Base-by-base conservation (phyloP, 2,329 filamentous ascomycete species). In the Botryosphaeria dothidea region DNA sequence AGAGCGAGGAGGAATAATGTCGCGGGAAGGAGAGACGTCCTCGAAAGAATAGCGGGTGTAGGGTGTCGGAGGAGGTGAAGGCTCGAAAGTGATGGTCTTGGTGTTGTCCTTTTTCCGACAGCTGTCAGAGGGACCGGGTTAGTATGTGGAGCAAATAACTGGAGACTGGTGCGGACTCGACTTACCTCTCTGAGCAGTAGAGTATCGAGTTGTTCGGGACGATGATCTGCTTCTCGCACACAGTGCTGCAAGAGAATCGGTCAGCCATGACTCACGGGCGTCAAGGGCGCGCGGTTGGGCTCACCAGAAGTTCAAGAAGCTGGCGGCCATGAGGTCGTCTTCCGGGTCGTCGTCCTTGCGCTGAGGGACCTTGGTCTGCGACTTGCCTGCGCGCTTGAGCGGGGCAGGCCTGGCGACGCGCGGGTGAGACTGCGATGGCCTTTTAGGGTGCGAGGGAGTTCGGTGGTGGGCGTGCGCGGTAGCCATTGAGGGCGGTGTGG, bases 211-310 rank as follows among this genome's bases (percentile, higher is more conserved):
- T 85, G 73, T 84, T 83, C 17, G 87, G 87, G 34, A 84, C 82
- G 62, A 86, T 83, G 70, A 89, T 89, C 77, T 89, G 86, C 74
- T 83, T 87, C 74, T 89, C 87, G 75, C 87, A 89, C 72, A 84
- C 87, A 68, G 86, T 84, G 76, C 86, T 89, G 71, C 41, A 38
- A 34, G 57, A 49, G 27, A 31, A 9, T 15, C 62, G 54, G 67
- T 65, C 51, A 56, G 64, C n/a, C n/a, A 45, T 31, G 46, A 23
- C 17, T 43, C 31, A 23, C 29, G 36, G 49, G 46, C 36, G 48
- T 9, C 57, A 61, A n/a, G 61, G 46, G 56, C 23, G 49, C n/a
- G n/a, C n/a, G 31, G 36, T 29, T 4, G 36, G 17, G 72, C 78
- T 62, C 73, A 84, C 83, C 83, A 85, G 75, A 80, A 85, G 67